These are phyloP conservation scores for Neurospora crassa DNA, from an alignment of 2,329 filamentous ascomycete genomes.

Conservation along the genomic window DNA sequence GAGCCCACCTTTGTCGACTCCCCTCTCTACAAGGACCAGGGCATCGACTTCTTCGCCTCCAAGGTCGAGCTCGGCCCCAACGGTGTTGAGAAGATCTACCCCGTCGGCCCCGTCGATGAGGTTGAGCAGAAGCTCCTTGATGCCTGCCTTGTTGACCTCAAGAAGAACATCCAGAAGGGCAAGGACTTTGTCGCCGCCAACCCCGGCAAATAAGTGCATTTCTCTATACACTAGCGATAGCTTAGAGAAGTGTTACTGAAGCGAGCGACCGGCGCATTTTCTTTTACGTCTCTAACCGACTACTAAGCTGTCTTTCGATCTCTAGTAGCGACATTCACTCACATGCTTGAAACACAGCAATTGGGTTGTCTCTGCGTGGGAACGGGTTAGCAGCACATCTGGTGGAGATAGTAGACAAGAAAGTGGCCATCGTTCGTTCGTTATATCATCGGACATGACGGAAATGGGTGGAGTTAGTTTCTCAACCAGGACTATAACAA, in stretches of 20 bases:
- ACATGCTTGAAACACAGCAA: too few species aligned
- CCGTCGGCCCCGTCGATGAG: conserved; percentile 74
- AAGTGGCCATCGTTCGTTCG: neutral
- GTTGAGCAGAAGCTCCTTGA: conserved; percentile 86
- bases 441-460: neutral
- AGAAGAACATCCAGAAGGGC: conserved; percentile 95
- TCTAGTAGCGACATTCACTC: neutral
- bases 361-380: neutral
- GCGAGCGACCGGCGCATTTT: neutral
- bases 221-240: neutral
- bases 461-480: neutral
- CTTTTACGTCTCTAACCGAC: neutral
- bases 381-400: neutral
- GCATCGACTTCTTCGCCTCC: conserved; percentile 93
- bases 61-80: conserved; percentile 92
- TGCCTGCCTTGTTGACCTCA: conserved; percentile 72
- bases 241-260: neutral
- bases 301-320: neutral
- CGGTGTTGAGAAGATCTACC: conserved; percentile 88
- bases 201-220: conserved; percentile 45
- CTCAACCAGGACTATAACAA: neutral
- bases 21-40: conserved; percentile 97
- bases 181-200: conserved; percentile 49
- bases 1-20: conserved; percentile 97
- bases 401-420: neutral